phyloP scores from a whole-genome alignment of 2,329 filamentous ascomycete species.

The Pochonia chlamydosporia region DNA sequence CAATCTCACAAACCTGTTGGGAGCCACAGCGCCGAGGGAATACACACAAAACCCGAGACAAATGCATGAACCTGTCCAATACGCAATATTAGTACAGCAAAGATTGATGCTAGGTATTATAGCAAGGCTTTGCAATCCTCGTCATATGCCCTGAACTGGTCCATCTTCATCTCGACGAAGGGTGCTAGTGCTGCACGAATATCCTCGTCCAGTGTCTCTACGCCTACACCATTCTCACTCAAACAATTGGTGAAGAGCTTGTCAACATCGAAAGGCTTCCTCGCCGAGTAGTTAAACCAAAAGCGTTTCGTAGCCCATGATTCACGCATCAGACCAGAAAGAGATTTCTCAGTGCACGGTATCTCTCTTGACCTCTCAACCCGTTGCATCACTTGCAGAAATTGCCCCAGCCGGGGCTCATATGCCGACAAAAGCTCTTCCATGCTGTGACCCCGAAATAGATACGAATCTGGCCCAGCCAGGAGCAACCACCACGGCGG shows the following conservation, averaged over 20 bases:
- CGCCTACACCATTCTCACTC: conserved; percentile 14
- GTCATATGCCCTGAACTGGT: conserved; percentile 2
- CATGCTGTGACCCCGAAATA: not conserved
- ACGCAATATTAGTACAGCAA: no score
- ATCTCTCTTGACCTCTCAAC: not conserved
- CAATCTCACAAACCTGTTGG: no score
- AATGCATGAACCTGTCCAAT: no score
- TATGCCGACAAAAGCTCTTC: not conserved
- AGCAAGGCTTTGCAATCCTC: no score
- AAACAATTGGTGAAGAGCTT: conserved; percentile 26
- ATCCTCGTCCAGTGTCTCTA: conserved; percentile 10
- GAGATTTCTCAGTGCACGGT: not conserved
- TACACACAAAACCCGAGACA: no score
- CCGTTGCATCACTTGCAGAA: not conserved
- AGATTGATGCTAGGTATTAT: no score
- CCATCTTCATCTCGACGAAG: conserved; percentile 12
- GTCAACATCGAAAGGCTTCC: conserved; percentile 29
- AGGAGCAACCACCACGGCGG: not conserved
- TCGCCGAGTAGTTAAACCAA: conserved; percentile 29
- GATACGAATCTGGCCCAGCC: not conserved
- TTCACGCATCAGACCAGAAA: conserved; percentile 22
- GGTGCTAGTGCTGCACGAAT: conserved; percentile 13
- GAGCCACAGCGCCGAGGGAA: no score
- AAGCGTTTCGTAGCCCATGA: conserved; percentile 26
- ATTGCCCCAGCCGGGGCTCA: not conserved